Evolutionary conservation across 331 rosid genomes (phyloP), one percentile per base, ranked within the genome.

Genomic region (Erythrophleum ivorense): DNA sequence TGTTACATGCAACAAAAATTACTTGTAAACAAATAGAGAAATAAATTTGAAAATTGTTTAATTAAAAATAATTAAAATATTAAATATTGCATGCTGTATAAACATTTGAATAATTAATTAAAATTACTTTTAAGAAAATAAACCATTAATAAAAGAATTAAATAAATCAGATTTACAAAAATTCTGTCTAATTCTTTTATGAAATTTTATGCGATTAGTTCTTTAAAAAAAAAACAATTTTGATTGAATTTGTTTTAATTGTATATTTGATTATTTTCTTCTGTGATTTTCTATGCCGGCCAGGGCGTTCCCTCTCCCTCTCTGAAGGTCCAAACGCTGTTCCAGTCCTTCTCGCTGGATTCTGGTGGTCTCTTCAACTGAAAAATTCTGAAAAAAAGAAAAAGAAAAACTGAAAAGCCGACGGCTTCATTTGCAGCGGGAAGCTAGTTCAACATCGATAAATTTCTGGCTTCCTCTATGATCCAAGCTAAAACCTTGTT

Each of bases 381-480:
- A 29, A 29, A 15, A 29, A 13, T 24, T 29, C 38, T 1, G n/a
- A 1, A 19, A 58, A 58, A 55, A 0, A 55, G 16, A 55, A 53
- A 13, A 52, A 11, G 55, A 11, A 66, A 43, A 19, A 9, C n/a
- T 19, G 55, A 19, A 43, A 45, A 45, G 15, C 57, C 40, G 1
- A 70, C 38, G 38, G 36, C n/a, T 46, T 46, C 19, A 19, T 12
- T 9, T 71, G 24, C 14, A 60, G 13, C 2, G 76, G 57, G 24
- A 49, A 48, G 60, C 45, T 71, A 2, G 59, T 24, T 71, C 58
- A 24, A 3, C 7, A 13, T 71, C 59, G 24, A 71, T 48, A 59
- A 48, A 41, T 48, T 71, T 71, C 13, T 49, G 43, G 43, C 60
- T 71, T 29, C 60, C 45, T 49, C 14, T 29, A 49, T 71, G 76